phyloP scores from a whole-genome alignment of 305 asterid genomes.

The Salvia sclarea region DNA sequence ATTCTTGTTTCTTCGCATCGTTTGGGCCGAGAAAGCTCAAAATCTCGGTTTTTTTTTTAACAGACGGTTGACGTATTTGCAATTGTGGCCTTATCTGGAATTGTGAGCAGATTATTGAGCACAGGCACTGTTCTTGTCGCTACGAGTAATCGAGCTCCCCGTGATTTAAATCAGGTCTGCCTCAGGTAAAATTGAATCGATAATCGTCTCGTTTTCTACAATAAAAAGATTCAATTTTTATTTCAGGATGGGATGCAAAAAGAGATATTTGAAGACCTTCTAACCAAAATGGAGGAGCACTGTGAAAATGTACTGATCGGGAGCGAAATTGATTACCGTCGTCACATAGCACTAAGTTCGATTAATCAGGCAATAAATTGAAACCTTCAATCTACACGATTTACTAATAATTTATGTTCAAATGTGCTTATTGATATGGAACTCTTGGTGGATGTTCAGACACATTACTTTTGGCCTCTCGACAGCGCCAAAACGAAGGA shows the following conservation, averaged over 20 bases:
- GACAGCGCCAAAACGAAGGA: conserved; percentile 47
- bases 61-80: conserved; percentile 99
- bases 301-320: conserved; percentile 75
- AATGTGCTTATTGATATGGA: conserved; percentile 12
- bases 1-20: conserved; percentile 19
- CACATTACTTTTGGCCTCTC: conserved; percentile 81
- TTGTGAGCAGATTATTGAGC: conserved; percentile 83
- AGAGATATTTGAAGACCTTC: conserved; percentile 77
- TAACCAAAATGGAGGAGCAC: conserved; percentile 70
- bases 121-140: conserved; percentile 96
- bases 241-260: conserved; percentile 97
- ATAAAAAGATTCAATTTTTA: not conserved
- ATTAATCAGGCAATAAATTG: conserved; percentile 65
- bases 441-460: conserved; percentile 48
- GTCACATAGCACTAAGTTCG: conserved; percentile 68
- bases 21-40: conserved; percentile 21
- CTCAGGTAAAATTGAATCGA: conserved; percentile 24
- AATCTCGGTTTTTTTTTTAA: conserved; percentile 34
- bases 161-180: conserved; percentile 83
- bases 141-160: conserved; percentile 96
- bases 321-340: conserved; percentile 93
- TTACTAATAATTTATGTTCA: not conserved
- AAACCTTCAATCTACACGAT: conserved; percentile 5
- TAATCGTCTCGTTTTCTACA: not conserved
- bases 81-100: conserved; percentile 95